Base-by-base conservation (phyloP, 2,329 filamentous ascomycete species). In the Seiridium cupressi region DNA sequence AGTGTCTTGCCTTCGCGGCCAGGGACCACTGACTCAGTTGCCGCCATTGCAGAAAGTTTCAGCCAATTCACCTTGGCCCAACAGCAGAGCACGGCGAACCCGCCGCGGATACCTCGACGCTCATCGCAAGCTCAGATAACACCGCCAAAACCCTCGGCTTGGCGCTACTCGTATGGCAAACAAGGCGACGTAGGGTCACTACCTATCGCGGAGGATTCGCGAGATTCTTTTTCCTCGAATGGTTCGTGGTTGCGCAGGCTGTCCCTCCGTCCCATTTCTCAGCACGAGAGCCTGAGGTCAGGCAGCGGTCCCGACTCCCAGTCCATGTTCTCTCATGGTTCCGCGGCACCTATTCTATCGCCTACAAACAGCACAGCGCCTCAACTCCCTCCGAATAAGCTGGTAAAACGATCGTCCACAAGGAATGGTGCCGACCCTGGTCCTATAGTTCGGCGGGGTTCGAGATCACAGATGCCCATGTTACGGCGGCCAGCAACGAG, bases 401-500 rank as follows among this genome's bases (percentile, higher is more conserved):
- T 93, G 46, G 89, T 93, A 57, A 94, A 94, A 75, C 86, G 90
- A 62, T 81, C 85, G 44, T 82, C 87, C 3, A 86, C 89, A 26
- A 76, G 79, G 51, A 81, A 82, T 64, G 76, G 76, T 56, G 70
- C 78, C 57, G 76, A 77, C 62, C 71, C 78, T 53, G 76, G 80
- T 5, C 70, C 77, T 48, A 64, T 77, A 38, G 70, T 76, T 36
- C 77, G 79, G 60, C 80, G 79, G 61, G 78, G 81, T 63, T 81
- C 87, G 38, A 85, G 77, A 64, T 83, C 87, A 53, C 85, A 89
- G 68, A 78, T 90, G 62, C 83, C 86, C 2, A 86, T 84, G 31
- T 81, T 93, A 61, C 86, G 89, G 61, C 81, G 90, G 66, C 91
- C 91, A 57, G 89, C 89, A 51, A 93, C 91, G 18, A 93, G 90